These are phyloP conservation scores for Harringtonia lauricola DNA, from an alignment of 2,329 filamentous ascomycete species.

Conservation along the genomic window DNA sequence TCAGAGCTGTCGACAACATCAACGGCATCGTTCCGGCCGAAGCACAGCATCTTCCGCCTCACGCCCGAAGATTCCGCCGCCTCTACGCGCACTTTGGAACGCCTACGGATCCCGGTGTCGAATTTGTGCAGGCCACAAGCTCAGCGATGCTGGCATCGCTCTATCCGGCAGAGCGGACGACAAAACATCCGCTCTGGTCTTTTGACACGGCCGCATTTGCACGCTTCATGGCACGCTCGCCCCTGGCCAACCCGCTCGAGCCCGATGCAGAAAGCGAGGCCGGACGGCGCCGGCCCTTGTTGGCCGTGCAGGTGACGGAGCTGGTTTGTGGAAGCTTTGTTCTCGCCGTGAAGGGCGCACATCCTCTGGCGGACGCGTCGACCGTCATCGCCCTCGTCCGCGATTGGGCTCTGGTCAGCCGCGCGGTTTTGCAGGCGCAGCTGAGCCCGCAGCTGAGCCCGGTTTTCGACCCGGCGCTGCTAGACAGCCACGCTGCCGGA, in stretches of 20 bases:
- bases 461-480: background rate
- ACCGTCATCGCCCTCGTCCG: conserved; percentile 1
- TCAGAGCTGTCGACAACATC: background rate
- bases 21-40: background rate
- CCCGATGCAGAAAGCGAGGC: background rate
- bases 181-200: conserved; percentile 2
- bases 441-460: conserved; percentile 2
- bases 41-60: conserved; percentile 2
- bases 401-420: conserved; percentile 4
- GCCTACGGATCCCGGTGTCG: conserved; percentile 1
- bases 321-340: conserved; percentile 4
- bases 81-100: conserved; percentile 1
- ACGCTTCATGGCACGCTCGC: conserved; percentile 2
- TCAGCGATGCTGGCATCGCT: background rate
- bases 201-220: background rate
- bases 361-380: conserved; percentile 4
- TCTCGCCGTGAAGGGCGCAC: conserved; percentile 2
- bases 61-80: conserved; percentile 1
- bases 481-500: conserved; percentile 1
- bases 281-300: conserved; percentile 1
- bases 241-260: conserved; percentile 1
- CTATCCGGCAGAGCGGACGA: background rate
- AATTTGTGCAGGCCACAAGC: conserved; percentile 1
- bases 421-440: background rate
- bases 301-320: conserved; percentile 4